Conservation (phyloP, 2,329 filamentous ascomycete species). For the Fusarium buxicola region DNA sequence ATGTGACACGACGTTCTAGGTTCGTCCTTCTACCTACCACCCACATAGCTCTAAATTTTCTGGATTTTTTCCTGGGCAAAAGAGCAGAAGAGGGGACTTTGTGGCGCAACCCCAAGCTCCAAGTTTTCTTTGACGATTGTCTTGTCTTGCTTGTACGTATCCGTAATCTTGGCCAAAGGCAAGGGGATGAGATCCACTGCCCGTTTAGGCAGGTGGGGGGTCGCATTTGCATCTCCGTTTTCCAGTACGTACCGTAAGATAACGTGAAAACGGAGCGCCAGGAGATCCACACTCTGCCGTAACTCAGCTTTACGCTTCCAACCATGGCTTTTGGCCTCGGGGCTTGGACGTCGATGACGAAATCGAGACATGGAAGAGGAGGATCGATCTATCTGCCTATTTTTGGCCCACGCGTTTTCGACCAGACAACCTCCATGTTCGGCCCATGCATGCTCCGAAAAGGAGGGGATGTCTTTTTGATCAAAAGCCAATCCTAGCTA, state of each 20-base stretch:
- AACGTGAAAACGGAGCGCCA: too few species aligned
- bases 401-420: background rate
- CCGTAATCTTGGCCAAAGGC: too few species aligned
- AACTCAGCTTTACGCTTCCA: too few species aligned
- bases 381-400: background rate
- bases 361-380: too few species aligned
- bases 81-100: background rate
- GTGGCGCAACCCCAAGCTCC: background rate
- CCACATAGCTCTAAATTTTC: constrained; percentile 14
- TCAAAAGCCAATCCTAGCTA: too few species aligned
- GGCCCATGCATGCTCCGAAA: constrained; percentile 5
- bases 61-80: background rate
- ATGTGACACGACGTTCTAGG: background rate
- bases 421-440: background rate
- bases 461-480: too few species aligned
- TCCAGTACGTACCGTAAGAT: too few species aligned
- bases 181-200: background rate
- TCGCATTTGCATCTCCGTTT: background rate
- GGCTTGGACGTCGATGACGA: background rate
- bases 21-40: too few species aligned
- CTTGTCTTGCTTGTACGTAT: background rate
- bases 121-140: background rate
- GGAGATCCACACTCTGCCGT: too few species aligned
- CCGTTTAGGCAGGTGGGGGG: constrained; percentile 4
- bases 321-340: too few species aligned